Evolutionary conservation across 441 rosid species (phyloP).

Genomic region (Eutrema salsugineum): DNA sequence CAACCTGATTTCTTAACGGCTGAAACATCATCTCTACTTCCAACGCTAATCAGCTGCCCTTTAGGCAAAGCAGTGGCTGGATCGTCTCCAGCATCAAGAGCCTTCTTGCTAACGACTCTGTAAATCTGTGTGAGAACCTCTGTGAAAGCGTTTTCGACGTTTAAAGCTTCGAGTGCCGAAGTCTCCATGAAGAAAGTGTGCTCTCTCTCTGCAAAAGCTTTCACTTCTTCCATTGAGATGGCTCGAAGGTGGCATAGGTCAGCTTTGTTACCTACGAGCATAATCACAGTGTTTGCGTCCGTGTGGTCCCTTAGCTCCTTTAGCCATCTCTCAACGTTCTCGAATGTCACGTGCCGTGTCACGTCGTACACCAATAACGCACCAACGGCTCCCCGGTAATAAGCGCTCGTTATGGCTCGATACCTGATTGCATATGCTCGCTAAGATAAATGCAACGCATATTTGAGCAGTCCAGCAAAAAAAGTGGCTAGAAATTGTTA

Average conservation of each 20-base stretch:
- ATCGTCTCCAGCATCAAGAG: conserved; percentile 51
- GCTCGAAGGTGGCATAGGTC: conserved; percentile 58
- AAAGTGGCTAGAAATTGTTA: background rate
- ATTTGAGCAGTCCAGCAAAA: background rate
- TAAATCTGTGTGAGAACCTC: conserved; percentile 54
- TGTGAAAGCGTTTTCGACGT: conserved; percentile 53
- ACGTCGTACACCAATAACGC: conserved; percentile 54
- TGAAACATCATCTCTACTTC: conserved; percentile 50
- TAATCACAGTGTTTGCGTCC: conserved; percentile 53
- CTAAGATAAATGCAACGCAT: background rate
- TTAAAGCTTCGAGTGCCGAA: conserved; percentile 52
- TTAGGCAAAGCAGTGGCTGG: conserved; percentile 46
- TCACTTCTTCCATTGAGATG: conserved; percentile 44
- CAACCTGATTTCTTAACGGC: conserved; percentile 52
- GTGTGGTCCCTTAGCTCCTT: conserved; percentile 62
- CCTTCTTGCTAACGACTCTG: conserved; percentile 47
- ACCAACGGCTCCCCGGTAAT: conserved; percentile 58
- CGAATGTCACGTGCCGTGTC: conserved; percentile 55
- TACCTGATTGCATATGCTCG: conserved; percentile 32
- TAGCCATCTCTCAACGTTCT: conserved; percentile 57
- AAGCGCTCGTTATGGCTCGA: conserved; percentile 61
- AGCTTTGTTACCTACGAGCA: conserved; percentile 65
- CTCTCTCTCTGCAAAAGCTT: conserved; percentile 48
- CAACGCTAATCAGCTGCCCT: conserved; percentile 48
- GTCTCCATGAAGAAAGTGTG: conserved; percentile 55